Conservation (phyloP, 345 rosid species). For the Eucalyptus cloeziana region DNA sequence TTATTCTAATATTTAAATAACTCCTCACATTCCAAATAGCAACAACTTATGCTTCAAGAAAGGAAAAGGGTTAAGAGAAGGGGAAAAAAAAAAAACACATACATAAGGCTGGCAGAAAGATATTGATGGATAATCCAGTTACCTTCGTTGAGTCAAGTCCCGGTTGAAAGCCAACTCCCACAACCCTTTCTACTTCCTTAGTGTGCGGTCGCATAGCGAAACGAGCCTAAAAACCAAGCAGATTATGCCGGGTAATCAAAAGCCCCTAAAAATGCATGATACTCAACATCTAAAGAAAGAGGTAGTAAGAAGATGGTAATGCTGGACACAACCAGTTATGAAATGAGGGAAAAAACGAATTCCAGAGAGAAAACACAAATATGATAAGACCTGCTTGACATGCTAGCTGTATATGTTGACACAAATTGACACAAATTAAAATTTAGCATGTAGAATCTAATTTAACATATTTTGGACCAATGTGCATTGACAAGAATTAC, state of each 20-base stretch:
- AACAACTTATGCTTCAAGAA: not conserved
- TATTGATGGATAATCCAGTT: not conserved
- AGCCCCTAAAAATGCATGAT: not conserved
- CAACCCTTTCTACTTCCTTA: constrained; percentile 64
- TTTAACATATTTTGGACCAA: not conserved
- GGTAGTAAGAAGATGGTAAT: not conserved
- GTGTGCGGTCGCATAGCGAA: constrained; percentile 60
- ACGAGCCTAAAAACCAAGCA: constrained; percentile 48
- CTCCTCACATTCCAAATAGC: not conserved
- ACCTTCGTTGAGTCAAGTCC: constrained; percentile 95
- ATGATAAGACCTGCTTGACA: not conserved
- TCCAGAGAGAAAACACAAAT: not conserved
- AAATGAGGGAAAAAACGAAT: not conserved
- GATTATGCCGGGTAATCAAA: not conserved
- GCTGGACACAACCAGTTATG: not conserved
- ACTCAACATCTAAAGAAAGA: not conserved
- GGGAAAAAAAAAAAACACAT: not conserved
- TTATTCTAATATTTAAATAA: not conserved
- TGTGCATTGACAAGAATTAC: not conserved
- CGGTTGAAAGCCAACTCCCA: constrained; percentile 93
- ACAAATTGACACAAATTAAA: not conserved
- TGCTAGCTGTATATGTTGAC: not conserved
- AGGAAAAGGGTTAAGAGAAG: not conserved
- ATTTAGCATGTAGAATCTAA: not conserved
- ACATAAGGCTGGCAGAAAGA: not conserved